Base-by-base conservation (phyloP, 345 rosid species). In the Citrus trifoliata region DNA sequence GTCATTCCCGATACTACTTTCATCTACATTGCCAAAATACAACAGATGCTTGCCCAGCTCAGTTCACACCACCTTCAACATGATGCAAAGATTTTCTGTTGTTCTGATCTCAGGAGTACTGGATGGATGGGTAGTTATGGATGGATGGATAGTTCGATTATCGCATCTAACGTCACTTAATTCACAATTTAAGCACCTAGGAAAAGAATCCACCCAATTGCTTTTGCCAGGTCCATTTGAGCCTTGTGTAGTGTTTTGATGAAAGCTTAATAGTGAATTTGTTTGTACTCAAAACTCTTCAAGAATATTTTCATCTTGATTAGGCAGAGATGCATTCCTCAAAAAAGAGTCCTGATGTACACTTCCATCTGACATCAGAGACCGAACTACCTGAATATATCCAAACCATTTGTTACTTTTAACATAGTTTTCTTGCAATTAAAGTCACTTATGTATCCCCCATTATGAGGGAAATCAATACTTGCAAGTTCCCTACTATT, bases 321-420 rank as follows among this genome's bases (percentile, higher is more conserved):
- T 76, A 33, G 89, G 81, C 75, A 61, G 72, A 2, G 86, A 56
- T 14, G 78, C 76, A 78, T 81, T 87, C 70, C 82, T 86, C 27
- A 73, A 58, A 75, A 56, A 83, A 70, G 90, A 77, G 38, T 84
- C 83, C 58, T 75, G 66, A 70, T 78, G 88, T 62, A 84, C 88
- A 8, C 78, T 83, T 84, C 90, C 94, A 46, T 93, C 96, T 24
- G 74, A 70, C 87, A 94, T 91, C 85, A 46, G 80, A 27, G 88
- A 79, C 55, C 93, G 85, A 46, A 93, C 96, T 59, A 67, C 83
- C 98, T 94, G 91, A 85, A 82, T 27, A 69, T 33, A 67, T 37
- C 9, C 25, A 71, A 68, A 74, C 38, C 40, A 4, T 27, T 62
- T 62, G 3, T 48, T 10, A 25, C 9, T 22, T 2, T 58, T 74